A percentile compares a stretch with the other conserved stretches of the same genome.
Evolutionary conservation across 345 rosid species (phyloP).

Genomic region (Fremontodendron californicum): DNA sequence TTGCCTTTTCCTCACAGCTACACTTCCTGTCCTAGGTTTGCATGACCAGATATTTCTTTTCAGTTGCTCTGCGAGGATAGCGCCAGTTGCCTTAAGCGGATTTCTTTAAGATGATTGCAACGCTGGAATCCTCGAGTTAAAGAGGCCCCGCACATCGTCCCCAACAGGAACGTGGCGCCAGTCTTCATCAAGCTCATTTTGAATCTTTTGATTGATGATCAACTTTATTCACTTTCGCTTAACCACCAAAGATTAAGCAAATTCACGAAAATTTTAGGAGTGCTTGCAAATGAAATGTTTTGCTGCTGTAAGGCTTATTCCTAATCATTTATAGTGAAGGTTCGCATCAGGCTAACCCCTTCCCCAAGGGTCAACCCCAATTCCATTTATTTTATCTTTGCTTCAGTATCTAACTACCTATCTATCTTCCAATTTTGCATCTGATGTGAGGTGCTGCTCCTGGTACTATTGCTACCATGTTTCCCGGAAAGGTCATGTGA

Average conservation of each 20-base stretch:
- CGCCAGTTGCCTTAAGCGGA: background rate
- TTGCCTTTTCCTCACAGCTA: background rate
- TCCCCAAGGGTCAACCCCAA: slow-evolving; percentile 5
- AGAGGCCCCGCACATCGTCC: background rate
- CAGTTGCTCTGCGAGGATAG: background rate
- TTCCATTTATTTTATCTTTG: background rate
- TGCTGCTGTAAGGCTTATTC: background rate
- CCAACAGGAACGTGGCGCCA: background rate
- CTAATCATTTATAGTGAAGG: background rate
- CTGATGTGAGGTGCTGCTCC: no score
- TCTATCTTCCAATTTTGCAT: no score
- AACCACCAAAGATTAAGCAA: background rate
- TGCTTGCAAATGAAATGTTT: background rate
- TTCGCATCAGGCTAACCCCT: background rate
- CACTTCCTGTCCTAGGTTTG: background rate
- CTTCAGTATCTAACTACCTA: no score
- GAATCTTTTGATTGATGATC: no score
- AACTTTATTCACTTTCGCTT: background rate
- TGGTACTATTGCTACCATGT: no score
- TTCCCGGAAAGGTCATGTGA: no score
- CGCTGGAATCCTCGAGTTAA: background rate
- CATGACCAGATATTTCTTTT: background rate
- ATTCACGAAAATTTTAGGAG: background rate
- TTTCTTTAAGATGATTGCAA: background rate
- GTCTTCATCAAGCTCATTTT: background rate